Evolutionary conservation across 177 flowering plant species (phyloP), one percentile per base, ranked within the genome.

Genomic region (Tripterygium wilfordii): DNA sequence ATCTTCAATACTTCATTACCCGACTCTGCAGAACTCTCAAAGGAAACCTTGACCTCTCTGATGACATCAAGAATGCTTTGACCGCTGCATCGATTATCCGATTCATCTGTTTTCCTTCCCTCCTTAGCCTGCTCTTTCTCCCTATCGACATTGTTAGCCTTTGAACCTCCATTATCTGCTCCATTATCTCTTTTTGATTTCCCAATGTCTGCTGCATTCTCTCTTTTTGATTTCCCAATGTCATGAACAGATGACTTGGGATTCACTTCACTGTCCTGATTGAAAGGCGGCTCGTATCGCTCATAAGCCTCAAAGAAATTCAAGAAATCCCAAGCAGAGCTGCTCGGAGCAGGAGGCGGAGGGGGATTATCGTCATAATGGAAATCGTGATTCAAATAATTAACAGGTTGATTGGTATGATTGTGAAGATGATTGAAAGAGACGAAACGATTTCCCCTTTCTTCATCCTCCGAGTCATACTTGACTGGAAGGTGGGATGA

Each of bases 271-370:
- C 29, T 47, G 14, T 46, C 14, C 21, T n/a, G n/a, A n/a, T 29
- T 27, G 29, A 18, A 33, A 1, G 33, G 29, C 14, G 13, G 31
- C 6, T 61, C 58, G 46, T 45, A 64, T 32, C 48, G 40, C 15
- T 68, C 69, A 17, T 53, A 54, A 2, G 52, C 7, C 8, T 67
- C 66, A 30, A 72, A 72, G 23, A 62, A 58, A 31, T 66, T 61
- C 43, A 66, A 31, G 36, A 62, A 66, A 45, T 66, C 66, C 71
- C 71, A 66, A 2, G 42, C 40, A 0, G 53, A 39, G 26, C 35
- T 27, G 17, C 29, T 36, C 14, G 70, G 48, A 20, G 66, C 21
- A 15, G 69, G 65, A 7, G 70, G 70, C 19, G 64, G 51, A 10
- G 68, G 45, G 5, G 37, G 44, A 0, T 30, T 30, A 30, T 30